phyloP scores from a whole-genome alignment of 2,329 filamentous ascomycete genomes.

The Dactylonectria estremocensis region DNA sequence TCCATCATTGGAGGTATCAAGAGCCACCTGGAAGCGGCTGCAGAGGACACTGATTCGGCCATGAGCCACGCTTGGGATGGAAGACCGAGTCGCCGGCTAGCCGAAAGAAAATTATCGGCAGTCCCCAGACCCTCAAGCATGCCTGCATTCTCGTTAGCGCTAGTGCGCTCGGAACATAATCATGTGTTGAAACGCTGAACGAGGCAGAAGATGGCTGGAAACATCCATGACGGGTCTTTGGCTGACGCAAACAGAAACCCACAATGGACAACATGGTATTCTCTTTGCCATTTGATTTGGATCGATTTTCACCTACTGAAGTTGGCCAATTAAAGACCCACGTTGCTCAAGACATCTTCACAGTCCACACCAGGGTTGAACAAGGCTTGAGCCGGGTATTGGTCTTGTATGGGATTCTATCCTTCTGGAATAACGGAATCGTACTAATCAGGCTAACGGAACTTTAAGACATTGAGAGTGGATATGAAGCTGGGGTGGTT shows the following conservation, averaged over 20 bases:
- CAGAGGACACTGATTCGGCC: too few species aligned
- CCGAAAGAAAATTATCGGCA: too few species aligned
- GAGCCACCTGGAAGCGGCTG: too few species aligned
- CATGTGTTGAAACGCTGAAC: not conserved
- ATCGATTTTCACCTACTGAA: too few species aligned
- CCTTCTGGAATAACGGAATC: slow-evolving; percentile 6
- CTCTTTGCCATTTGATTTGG: not conserved
- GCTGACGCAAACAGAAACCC: not conserved
- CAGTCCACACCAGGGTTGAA: not conserved
- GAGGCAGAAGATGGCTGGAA: not conserved
- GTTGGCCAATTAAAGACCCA: slow-evolving; percentile 18
- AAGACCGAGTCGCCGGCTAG: not conserved
- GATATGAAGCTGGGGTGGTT: not conserved
- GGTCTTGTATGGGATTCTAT: not conserved
- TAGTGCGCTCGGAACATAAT: not conserved
- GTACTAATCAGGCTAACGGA: not conserved
- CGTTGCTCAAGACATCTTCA: slow-evolving; percentile 4
- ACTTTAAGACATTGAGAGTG: slow-evolving; percentile 1
- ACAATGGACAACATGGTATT: not conserved
- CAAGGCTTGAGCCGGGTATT: not conserved
- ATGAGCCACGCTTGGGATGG: too few species aligned
- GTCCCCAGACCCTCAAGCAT: too few species aligned
- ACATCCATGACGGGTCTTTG: not conserved
- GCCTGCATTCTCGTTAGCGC: not conserved
- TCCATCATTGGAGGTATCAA: too few species aligned